Percentiles rank a stretch among this genome's conserved stretches.
These are phyloP conservation scores for Populus hybrid DNA, from an alignment of 441 rosid species.

Conservation along the genomic window DNA sequence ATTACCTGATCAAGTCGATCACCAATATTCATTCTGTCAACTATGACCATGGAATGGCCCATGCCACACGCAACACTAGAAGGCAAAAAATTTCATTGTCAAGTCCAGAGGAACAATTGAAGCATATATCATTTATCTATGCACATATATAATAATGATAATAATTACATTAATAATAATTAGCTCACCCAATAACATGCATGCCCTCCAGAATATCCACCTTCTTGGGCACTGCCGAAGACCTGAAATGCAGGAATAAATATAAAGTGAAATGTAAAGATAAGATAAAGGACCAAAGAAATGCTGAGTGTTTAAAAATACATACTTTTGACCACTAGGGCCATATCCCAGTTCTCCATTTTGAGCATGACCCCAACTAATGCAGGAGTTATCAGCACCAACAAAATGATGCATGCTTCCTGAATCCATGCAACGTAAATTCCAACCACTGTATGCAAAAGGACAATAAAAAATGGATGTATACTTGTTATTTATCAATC, in stretches of 20 bases:
- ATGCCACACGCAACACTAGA: slow-evolving; percentile 88
- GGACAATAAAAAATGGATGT: neutral
- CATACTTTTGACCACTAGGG: slow-evolving; percentile 83
- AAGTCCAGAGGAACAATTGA: slow-evolving; percentile 1
- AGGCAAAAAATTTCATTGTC: slow-evolving; percentile 2
- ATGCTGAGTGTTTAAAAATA: neutral
- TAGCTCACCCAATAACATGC: slow-evolving; percentile 77
- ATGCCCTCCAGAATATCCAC: slow-evolving; percentile 86
- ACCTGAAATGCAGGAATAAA: slow-evolving; percentile 42
- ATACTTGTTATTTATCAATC: neutral
- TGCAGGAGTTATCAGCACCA: slow-evolving; percentile 96
- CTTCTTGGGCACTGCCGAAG: slow-evolving; percentile 89
- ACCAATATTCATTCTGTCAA: slow-evolving; percentile 61
- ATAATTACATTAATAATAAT: neutral
- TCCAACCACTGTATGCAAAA: slow-evolving; percentile 72
- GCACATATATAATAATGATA: neutral
- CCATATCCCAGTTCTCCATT: slow-evolving; percentile 97
- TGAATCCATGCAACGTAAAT: slow-evolving; percentile 93
- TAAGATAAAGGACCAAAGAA: slow-evolving; percentile 7
- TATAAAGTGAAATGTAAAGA: neutral
- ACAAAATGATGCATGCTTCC: slow-evolving; percentile 96
- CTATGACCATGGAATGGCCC: slow-evolving; percentile 81
- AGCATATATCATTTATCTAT: neutral
- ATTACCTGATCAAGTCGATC: slow-evolving; percentile 83
- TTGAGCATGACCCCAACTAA: slow-evolving; percentile 95